Evolutionary conservation across 257 asterid genomes (phyloP).

Genomic region (Capsicum baccatum): DNA sequence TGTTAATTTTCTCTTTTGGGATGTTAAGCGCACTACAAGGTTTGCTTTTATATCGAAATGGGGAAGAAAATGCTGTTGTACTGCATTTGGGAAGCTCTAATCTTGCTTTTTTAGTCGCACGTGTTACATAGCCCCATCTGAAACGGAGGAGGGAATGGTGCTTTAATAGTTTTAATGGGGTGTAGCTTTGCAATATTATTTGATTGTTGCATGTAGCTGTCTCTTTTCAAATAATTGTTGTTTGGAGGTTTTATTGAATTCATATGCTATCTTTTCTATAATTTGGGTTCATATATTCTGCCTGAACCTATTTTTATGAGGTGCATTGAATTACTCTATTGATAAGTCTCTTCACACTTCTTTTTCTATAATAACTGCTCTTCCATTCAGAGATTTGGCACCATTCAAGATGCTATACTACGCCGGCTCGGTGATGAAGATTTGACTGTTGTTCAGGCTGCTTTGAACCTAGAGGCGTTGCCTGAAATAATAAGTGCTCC

Average conservation of each 20-base stretch:
- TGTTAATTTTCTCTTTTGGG: constrained; percentile 14
- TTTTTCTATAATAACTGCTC: constrained; percentile 24
- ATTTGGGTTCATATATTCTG: background rate
- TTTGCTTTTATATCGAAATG: background rate
- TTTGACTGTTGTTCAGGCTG: constrained; percentile 75
- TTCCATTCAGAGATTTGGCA: constrained; percentile 63
- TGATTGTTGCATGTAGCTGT: constrained; percentile 7
- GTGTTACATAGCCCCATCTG: background rate
- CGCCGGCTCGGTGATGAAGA: constrained; percentile 84
- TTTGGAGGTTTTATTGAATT: background rate
- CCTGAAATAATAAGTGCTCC: constrained; percentile 56
- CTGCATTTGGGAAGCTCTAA: constrained; percentile 13
- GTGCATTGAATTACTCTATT: background rate
- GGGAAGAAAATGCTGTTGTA: background rate
- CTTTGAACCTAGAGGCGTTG: constrained; percentile 58
- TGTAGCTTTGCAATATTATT: background rate
- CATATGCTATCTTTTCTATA: constrained; percentile 1
- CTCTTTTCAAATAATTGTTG: constrained; percentile 20
- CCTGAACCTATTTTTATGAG: background rate
- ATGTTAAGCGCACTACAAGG: background rate
- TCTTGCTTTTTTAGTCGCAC: background rate
- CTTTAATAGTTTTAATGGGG: constrained; percentile 18
- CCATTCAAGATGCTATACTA: constrained; percentile 73
- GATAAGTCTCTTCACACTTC: background rate
- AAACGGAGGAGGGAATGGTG: background rate